phyloP scores from a whole-genome alignment of 352 stramenopile genomes.

The Globisporangium ultimum region DNA sequence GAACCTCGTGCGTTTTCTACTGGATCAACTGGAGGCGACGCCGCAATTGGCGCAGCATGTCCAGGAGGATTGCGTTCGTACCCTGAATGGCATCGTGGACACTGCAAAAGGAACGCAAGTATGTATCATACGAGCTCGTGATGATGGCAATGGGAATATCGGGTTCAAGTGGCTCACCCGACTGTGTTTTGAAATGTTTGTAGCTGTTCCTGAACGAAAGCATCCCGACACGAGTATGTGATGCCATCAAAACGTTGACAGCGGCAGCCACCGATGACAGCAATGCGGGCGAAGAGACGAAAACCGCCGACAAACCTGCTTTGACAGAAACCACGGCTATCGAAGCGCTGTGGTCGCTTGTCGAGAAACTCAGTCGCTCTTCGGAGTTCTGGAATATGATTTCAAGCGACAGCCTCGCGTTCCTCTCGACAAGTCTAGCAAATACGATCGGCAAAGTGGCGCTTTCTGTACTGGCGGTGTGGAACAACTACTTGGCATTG shows the following conservation, averaged over 20 bases:
- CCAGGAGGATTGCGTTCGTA: constrained; percentile 47
- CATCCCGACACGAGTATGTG: constrained; percentile 42
- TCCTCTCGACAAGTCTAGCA: constrained; percentile 60
- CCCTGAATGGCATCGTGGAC: constrained; percentile 37
- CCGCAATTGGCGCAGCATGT: constrained; percentile 20
- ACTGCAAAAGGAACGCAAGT: constrained; percentile 50
- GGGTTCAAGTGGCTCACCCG: not conserved
- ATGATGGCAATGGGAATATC: too few relatives aligned
- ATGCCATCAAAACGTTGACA: constrained; percentile 39
- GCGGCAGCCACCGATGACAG: constrained; percentile 2
- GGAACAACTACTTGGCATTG: constrained; percentile 57
- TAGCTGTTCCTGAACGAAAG: constrained; percentile 46
- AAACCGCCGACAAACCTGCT: constrained; percentile 6
- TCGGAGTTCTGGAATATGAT: constrained; percentile 45
- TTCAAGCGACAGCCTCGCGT: constrained; percentile 55
- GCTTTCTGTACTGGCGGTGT: constrained; percentile 38
- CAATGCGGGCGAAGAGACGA: constrained; percentile 17
- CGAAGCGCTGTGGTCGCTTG: constrained; percentile 44
- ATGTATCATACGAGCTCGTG: constrained; percentile 3
- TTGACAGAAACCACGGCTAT: constrained; percentile 8
- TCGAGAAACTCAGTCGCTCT: constrained; percentile 31
- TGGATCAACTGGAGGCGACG: constrained; percentile 43
- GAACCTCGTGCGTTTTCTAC: constrained; percentile 46
- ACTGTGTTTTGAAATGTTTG: constrained; percentile 16
- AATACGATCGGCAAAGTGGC: constrained; percentile 29